phyloP scores from a whole-genome alignment of 345 rosid genomes.

The Euclidium syriacum region DNA sequence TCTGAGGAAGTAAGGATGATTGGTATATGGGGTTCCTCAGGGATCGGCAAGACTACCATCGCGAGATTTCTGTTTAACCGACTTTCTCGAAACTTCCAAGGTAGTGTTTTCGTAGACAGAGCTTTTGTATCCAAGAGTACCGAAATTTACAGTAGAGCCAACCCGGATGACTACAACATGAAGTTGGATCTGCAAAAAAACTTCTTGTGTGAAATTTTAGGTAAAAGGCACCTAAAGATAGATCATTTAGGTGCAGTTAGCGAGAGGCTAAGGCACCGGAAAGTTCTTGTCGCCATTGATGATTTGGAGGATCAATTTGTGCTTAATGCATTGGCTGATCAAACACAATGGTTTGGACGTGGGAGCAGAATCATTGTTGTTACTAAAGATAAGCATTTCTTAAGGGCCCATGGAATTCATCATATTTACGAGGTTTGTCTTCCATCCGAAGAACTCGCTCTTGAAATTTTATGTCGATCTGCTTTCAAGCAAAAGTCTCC shows the following conservation, averaged over 20 bases:
- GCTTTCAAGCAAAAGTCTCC: slow-evolving; percentile 14
- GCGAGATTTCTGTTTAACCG: background rate
- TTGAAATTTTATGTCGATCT: background rate
- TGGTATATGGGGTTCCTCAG: background rate
- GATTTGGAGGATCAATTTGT: slow-evolving; percentile 41
- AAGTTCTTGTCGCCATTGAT: slow-evolving; percentile 38
- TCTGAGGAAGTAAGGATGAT: background rate
- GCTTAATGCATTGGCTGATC: slow-evolving; percentile 35
- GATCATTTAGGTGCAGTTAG: background rate
- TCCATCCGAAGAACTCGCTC: background rate
- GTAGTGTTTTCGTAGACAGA: background rate
- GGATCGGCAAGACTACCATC: slow-evolving; percentile 4
- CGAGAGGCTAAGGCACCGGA: background rate
- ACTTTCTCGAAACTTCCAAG: background rate
- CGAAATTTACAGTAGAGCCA: no score
- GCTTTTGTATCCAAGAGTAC: background rate
- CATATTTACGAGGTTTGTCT: background rate
- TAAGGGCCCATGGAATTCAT: background rate
- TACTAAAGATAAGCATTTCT: slow-evolving; percentile 33
- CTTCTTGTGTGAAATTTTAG: background rate
- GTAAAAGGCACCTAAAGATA: background rate
- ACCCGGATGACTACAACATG: background rate
- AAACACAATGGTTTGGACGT: slow-evolving; percentile 32
- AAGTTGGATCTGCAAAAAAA: background rate
- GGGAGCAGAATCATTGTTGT: slow-evolving; percentile 51